Base-by-base conservation (phyloP, 2,329 filamentous ascomycete species). In the Mycosphaerella sp. region DNA sequence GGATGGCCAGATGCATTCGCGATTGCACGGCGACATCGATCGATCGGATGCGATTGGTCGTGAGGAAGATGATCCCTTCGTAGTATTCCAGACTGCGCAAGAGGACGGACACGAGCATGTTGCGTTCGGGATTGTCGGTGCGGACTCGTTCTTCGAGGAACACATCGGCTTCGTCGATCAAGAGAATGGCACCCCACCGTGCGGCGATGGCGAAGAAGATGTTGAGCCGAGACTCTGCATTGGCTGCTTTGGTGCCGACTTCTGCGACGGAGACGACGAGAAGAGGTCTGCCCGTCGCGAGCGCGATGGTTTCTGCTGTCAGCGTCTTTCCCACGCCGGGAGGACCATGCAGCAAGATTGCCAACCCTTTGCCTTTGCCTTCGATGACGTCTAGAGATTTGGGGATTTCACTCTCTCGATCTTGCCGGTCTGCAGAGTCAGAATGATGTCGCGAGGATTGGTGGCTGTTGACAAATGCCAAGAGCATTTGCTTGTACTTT, bases 91-190 rank as follows among this genome's bases (percentile, higher is more conserved):
- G 60, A 2, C 64, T 59, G 6, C 69, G 63, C 9, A 72, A 59
- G 57, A 71, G 70, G 35, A 71, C 73, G 67, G 83, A 86, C 48
- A 95, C 89, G 1, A 91, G 79, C 0, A 84, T 83, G 63, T 95
- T 95, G 52, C 88, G 84, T 64, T 89, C 83, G 52, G 93, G 84
- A 25, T 25, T 25, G 61, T 94, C 87, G 58, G 87, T 82, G 62
- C 89, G 82, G 41, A 86, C 85, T 1, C 88, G 81, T 65, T 87
- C 85, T 72, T 93, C 87, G 10, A 95, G 73, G 70, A 89, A 89
- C 6, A 89, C 84, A 61, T 90, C 86, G 3, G 85, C 87, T 70
- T 95, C 89, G 62, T 94, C 89, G 3, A 95, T 79, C 3, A 95
- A 79, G 0, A 95, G 73, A 6, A 95, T 86, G 0, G 88, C 88